Evolutionary conservation across 139 green algal genomes (phyloP).

Genomic region (Nannochloris sp.): DNA sequence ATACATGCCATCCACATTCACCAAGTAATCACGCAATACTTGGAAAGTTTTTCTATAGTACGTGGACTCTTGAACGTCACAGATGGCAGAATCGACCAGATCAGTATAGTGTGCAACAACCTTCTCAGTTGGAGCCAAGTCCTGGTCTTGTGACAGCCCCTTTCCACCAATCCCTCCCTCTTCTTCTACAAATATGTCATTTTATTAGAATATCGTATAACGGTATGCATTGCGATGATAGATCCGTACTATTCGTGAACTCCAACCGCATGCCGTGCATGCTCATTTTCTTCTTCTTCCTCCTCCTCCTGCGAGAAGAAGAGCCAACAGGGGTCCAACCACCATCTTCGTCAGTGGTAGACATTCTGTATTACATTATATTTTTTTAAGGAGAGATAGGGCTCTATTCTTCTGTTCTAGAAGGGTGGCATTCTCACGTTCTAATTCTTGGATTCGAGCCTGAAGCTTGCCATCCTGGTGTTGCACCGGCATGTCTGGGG

Average conservation of each 20-base stretch:
- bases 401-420: constrained; percentile 31
- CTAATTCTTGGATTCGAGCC: constrained; percentile 10
- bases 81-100: too few relatives aligned
- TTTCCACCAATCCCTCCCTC: too few relatives aligned
- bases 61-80: too few relatives aligned
- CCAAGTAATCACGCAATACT: background rate
- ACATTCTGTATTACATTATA: constrained; percentile 11
- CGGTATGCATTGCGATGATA: too few relatives aligned
- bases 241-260: background rate
- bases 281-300: too few relatives aligned
- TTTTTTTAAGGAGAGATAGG: constrained; percentile 10
- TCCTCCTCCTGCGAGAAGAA: too few relatives aligned
- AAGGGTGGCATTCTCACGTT: constrained; percentile 29
- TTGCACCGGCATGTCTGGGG: background rate
- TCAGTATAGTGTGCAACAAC: too few relatives aligned
- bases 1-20: constrained; percentile 22
- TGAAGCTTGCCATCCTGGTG: background rate
- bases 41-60: too few relatives aligned
- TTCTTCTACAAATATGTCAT: too few relatives aligned
- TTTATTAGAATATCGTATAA: too few relatives aligned
- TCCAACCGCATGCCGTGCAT: constrained; percentile 8
- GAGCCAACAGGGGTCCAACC: constrained; percentile 19
- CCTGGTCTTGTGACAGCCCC: too few relatives aligned
- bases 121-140: too few relatives aligned
- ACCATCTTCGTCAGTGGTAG: constrained; percentile 29